Conservation (phyloP, 352 stramenopile species). For the Phytophthora syringae region DNA sequence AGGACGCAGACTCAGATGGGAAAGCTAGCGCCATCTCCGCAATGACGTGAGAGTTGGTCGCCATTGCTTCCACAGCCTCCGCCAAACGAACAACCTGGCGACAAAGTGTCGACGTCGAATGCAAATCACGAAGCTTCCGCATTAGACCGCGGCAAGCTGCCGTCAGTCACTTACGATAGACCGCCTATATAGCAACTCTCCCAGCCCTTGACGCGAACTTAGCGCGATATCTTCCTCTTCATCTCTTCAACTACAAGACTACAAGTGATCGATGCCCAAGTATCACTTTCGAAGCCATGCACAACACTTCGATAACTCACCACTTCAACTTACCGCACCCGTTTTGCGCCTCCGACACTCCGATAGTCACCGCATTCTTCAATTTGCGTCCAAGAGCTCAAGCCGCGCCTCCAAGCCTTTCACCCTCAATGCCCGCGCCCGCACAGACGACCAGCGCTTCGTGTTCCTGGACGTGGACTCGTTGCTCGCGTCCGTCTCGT, state of each 20-base stretch:
- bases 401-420: not conserved
- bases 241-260: too few species aligned
- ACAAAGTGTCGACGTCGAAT: not conserved
- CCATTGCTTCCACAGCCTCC: not conserved
- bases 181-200: not conserved
- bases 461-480: constrained; percentile 37
- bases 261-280: too few species aligned
- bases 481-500: constrained; percentile 17
- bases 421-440: not conserved
- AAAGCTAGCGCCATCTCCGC: not conserved
- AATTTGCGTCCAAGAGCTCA: not conserved
- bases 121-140: not conserved
- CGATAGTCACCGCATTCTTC: not conserved
- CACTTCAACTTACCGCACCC: not conserved
- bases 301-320: not conserved
- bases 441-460: constrained; percentile 23
- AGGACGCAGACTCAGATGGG: too few species aligned
- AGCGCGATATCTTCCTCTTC: too few species aligned
- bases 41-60: not conserved
- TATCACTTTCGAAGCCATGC: too few species aligned
- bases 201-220: too few species aligned
- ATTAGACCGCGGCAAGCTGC: too few species aligned
- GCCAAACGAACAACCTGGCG: not conserved
- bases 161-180: not conserved
- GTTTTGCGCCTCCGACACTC: constrained; percentile 3